These are phyloP conservation scores for Aristolochia californica DNA, from an alignment of 164 flowering plant species.

Conservation along the genomic window DNA sequence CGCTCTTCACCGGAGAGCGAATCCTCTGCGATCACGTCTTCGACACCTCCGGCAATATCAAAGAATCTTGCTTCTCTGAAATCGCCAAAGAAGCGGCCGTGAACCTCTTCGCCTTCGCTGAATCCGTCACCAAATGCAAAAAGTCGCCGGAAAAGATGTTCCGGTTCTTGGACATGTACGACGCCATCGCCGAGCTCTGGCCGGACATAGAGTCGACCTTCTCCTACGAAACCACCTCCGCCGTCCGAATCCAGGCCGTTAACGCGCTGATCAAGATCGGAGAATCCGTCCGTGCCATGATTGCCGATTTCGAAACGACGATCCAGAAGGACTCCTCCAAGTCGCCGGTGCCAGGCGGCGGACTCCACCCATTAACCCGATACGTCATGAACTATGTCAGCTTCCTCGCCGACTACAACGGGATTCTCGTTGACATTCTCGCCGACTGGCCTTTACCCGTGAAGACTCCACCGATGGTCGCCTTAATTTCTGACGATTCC, in stretches of 20 bases:
- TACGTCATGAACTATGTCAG: constrained; percentile 40
- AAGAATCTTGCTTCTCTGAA: constrained; percentile 49
- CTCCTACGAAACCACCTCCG: constrained; percentile 35
- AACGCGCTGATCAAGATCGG: constrained; percentile 28
- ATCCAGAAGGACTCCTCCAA: constrained; percentile 46
- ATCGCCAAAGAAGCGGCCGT: constrained; percentile 45
- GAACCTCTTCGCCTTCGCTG: constrained; percentile 46
- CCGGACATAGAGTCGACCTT: constrained; percentile 50
- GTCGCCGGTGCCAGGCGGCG: constrained; percentile 29
- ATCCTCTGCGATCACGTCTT: constrained; percentile 61
- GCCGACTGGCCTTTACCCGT: constrained; percentile 30
- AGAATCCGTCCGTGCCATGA: constrained; percentile 29
- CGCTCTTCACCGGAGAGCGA: constrained; percentile 59
- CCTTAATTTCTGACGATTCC: constrained; percentile 5
- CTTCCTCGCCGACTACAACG: constrained; percentile 41
- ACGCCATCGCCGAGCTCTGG: constrained; percentile 34
- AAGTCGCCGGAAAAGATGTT: constrained; percentile 49
- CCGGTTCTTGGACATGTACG: constrained; percentile 47
- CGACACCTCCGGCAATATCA: constrained; percentile 28
- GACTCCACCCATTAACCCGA: constrained; percentile 42
- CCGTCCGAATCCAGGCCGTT: constrained; percentile 36
- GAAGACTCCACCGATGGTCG: constrained; percentile 21
- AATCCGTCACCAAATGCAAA: constrained; percentile 32
- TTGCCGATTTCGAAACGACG: constrained; percentile 38
- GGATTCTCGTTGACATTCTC: constrained; percentile 32